Base-by-base conservation (phyloP, 352 stramenopile genomes). In the Globisporangium echinulatum region DNA sequence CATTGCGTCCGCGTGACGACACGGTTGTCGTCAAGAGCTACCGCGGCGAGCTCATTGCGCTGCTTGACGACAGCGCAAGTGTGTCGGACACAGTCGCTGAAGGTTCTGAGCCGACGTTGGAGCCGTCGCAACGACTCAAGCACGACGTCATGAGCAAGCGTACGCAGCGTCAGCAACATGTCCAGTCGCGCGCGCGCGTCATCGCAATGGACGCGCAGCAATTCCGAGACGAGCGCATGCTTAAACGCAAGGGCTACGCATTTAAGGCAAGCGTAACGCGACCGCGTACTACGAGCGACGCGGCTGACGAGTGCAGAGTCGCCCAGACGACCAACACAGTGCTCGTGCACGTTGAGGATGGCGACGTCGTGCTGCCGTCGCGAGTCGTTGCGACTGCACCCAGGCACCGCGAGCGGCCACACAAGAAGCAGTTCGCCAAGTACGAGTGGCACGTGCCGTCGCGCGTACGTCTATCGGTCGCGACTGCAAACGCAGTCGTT, bases 161-260 rank as follows among this genome's bases (percentile, higher is more conserved):
- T 1, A 25, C 25, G 25, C 25, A 55, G 13, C 69, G 62, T 4
- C 62, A 66, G 10, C 63, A 73, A 17, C 69, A 60, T 7, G 56
- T 85, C 14, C 74, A 74, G 11, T 73, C 68, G 72, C 78, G 78
- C 50, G 71, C 74, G 11, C 67, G 79, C 15, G 49, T 87, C 19
- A 78, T 88, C 19, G 74, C 79, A 40, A 88, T 87, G 76, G 71
- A 87, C 54, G 65, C 64, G 9, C 68, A 83, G 15, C 75, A 86
- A 43, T 62, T 68, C 9, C 9, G 52, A 40, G 49, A 52, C 11
- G 39, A 33, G 17, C 19, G 3, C 6, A 17, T 39, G 10, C 11
- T 17, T 38, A 56, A 48, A 38, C 42, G 10, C 37, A 37, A 15
- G 17, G 17, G 3, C 2, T 37, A 15, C 37, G 9, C 7, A 9